Conservation (phyloP, 2,329 filamentous ascomycete species). For the Cladosporium sp. region DNA sequence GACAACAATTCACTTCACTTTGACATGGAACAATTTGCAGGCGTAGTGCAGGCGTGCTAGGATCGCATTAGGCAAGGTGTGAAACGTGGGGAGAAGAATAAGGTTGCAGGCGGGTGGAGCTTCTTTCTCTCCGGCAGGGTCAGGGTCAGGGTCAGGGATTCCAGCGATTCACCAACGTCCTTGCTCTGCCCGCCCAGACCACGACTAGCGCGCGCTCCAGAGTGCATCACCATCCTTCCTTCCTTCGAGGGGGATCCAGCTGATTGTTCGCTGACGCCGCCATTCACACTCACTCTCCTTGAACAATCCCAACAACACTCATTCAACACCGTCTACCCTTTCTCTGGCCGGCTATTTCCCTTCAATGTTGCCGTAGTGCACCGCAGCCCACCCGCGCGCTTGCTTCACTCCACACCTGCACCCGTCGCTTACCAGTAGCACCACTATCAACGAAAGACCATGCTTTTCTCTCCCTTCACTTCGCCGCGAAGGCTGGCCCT, state of each 20-base stretch:
- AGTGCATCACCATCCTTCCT: not conserved
- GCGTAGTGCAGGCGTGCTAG: not conserved
- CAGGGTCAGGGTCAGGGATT: not conserved
- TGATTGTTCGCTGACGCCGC: not conserved
- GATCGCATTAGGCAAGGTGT: slow-evolving; percentile 1
- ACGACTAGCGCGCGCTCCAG: not conserved
- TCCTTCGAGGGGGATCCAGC: not conserved
- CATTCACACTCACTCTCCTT: not conserved
- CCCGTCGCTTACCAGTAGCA: slow-evolving; percentile 1
- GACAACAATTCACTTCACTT: slow-evolving; percentile 15
- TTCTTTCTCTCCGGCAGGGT: not conserved
- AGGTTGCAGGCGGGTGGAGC: not conserved
- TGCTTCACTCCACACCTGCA: not conserved
- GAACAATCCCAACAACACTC: not conserved
- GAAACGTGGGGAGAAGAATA: not conserved
- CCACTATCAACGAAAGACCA: slow-evolving; percentile 3
- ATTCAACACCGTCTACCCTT: not conserved
- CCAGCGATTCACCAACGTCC: too few species aligned
- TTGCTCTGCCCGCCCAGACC: not conserved
- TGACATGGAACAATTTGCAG: not conserved
- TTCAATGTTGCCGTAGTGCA: not conserved
- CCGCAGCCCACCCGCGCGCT: not conserved
- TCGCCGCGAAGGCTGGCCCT: slow-evolving; percentile 42
- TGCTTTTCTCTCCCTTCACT: slow-evolving; percentile 31
- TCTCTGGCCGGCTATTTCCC: not conserved